Conservation (phyloP, 495 filamentous ascomycete species). For the Lophium mytilinum region DNA sequence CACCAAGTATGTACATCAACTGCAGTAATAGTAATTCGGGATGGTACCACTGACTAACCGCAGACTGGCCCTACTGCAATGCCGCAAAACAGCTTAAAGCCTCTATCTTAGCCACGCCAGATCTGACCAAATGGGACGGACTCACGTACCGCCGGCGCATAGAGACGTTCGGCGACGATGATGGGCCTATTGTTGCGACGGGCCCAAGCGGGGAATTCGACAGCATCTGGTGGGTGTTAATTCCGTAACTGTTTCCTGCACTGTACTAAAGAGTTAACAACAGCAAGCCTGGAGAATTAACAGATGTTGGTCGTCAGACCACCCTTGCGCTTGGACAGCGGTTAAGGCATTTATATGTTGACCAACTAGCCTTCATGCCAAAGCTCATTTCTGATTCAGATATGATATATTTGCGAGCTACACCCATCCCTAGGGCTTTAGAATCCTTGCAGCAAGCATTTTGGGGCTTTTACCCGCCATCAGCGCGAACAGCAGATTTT, state of each 20-base stretch:
- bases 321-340: conserved; percentile 74
- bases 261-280: not conserved
- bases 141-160: conserved; percentile 72
- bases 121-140: conserved; percentile 53
- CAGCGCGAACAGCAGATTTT: conserved; percentile 55
- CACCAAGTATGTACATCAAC: no score
- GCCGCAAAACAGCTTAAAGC: conserved; percentile 64
- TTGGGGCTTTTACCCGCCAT: conserved; percentile 75
- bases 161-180: conserved; percentile 68
- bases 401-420: conserved; percentile 77
- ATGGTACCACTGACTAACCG: conserved; percentile 13
- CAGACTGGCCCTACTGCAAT: conserved; percentile 88
- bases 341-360: conserved; percentile 75
- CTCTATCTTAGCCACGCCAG: conserved; percentile 53
- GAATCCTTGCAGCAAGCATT: conserved; percentile 88
- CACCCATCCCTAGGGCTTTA: conserved; percentile 74
- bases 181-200: conserved; percentile 57
- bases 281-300: conserved; percentile 76
- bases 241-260: not conserved
- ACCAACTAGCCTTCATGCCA: conserved; percentile 81
- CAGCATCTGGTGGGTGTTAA: conserved; percentile 52
- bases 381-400: conserved; percentile 53
- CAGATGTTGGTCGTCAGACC: conserved; percentile 75
- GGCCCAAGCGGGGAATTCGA: conserved; percentile 65
- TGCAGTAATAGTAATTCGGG: no score